Evolutionary conservation across 108 stramenopile species (phyloP).

Genomic region (Fistulifera solaris): DNA sequence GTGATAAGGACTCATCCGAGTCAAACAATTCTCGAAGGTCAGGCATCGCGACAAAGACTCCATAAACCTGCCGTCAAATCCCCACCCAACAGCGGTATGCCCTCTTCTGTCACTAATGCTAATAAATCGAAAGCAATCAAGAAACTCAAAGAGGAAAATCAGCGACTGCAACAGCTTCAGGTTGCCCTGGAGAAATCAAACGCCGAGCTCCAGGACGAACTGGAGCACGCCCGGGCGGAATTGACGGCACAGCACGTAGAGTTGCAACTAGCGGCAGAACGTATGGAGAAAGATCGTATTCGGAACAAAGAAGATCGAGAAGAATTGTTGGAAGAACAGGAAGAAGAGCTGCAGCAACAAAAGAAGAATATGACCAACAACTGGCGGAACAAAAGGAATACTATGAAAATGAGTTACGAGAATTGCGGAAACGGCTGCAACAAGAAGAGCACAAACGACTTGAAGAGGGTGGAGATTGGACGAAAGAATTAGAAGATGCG

Average conservation of each 20-base stretch:
- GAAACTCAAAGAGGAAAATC: background rate
- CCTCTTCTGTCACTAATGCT: background rate
- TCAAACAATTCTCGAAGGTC: too few relatives aligned
- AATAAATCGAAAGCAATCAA: background rate
- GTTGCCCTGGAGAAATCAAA: slow-evolving; percentile 39
- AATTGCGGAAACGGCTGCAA: slow-evolving; percentile 39
- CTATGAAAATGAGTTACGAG: slow-evolving; percentile 29
- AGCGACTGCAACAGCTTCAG: slow-evolving; percentile 8
- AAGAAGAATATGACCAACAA: slow-evolving; percentile 20
- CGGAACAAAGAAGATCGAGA: slow-evolving; percentile 64
- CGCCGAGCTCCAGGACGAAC: slow-evolving; percentile 42
- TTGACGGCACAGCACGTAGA: slow-evolving; percentile 66
- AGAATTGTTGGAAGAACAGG: slow-evolving; percentile 52
- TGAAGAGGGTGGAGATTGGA: slow-evolving; percentile 64
- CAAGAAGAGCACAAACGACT: slow-evolving; percentile 25
- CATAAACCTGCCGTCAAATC: too few relatives aligned
- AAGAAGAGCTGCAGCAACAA: slow-evolving; percentile 46
- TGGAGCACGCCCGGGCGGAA: slow-evolving; percentile 56
- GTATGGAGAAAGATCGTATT: slow-evolving; percentile 58
- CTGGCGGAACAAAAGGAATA: slow-evolving; percentile 29
- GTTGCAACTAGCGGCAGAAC: slow-evolving; percentile 56
- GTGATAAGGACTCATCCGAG: too few relatives aligned
- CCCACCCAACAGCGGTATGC: too few relatives aligned
- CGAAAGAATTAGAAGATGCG: slow-evolving; percentile 54
- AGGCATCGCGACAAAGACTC: too few relatives aligned